These are phyloP conservation scores for Magnaporthiopsis rhizophila DNA, from an alignment of 2,329 filamentous ascomycete genomes.

Conservation along the genomic window DNA sequence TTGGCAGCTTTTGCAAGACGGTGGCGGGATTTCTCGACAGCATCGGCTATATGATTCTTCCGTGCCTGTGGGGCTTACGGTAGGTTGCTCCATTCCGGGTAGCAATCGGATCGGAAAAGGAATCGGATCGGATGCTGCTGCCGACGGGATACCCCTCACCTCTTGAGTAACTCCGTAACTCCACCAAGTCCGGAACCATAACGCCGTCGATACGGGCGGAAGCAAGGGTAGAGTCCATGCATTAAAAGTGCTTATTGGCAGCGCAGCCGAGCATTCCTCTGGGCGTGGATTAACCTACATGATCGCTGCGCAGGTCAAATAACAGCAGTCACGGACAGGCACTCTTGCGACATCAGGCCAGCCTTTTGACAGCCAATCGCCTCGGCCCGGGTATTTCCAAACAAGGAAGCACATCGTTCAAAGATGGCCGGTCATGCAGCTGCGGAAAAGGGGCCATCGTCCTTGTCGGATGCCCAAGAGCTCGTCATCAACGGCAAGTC, in stretches of 20 bases:
- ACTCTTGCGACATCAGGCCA: too few species aligned
- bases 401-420: too few species aligned
- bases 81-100: neutral
- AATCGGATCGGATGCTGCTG: neutral
- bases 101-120: too few species aligned
- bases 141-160: neutral
- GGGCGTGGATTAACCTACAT: too few species aligned
- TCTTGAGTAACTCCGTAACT: neutral
- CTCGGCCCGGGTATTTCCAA: neutral
- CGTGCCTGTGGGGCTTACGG: neutral
- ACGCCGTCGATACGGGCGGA: neutral
- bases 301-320: too few species aligned
- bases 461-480: constrained; percentile 12
- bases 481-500: constrained; percentile 20
- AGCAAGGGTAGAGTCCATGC: neutral
- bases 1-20: constrained; percentile 23
- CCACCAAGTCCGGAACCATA: neutral
- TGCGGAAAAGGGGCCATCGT: neutral
- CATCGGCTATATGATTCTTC: too few species aligned
- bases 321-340: too few species aligned
- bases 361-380: neutral
- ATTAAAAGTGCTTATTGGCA: too few species aligned
- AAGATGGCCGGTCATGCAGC: neutral
- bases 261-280: too few species aligned
- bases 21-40: constrained; percentile 15